A percentile compares a stretch with the other conserved stretches of the same genome.
Evolutionary conservation across 345 rosid species (phyloP).

Genomic region (Eucalyptus albens): DNA sequence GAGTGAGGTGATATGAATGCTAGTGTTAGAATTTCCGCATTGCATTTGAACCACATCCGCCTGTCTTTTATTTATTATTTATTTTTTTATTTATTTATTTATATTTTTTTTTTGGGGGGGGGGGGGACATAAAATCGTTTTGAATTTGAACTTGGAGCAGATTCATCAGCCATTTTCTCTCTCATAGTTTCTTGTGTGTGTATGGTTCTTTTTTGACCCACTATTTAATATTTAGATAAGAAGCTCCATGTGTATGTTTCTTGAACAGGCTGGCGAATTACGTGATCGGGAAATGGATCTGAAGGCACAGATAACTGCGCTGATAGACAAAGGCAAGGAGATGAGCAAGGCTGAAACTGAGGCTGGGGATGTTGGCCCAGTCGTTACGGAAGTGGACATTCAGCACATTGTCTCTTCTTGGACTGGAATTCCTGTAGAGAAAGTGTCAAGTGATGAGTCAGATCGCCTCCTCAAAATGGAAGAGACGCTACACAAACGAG

Average conservation of each 20-base stretch:
- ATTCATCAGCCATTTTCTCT: neutral
- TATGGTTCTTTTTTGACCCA: neutral
- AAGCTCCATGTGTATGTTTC: neutral
- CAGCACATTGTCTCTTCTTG: constrained; percentile 90
- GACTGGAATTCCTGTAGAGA: constrained; percentile 99
- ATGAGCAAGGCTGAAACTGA: constrained; percentile 90
- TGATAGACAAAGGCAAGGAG: constrained; percentile 86
- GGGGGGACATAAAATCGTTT: neutral
- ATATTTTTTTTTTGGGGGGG: neutral
- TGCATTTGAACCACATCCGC: neutral
- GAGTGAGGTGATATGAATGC: neutral
- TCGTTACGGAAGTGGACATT: constrained; percentile 77
- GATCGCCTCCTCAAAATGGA: constrained; percentile 95
- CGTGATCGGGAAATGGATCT: constrained; percentile 96
- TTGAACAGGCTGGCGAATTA: constrained; percentile 79
- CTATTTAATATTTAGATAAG: neutral
- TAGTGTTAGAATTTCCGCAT: neutral
- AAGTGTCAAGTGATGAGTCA: constrained; percentile 93
- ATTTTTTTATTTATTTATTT: neutral
- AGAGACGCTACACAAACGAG: constrained; percentile 81
- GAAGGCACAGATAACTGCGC: constrained; percentile 75
- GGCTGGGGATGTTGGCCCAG: constrained; percentile 78
- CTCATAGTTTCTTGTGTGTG: neutral
- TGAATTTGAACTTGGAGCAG: neutral
- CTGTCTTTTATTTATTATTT: neutral